These are phyloP conservation scores for Paratinospora sagittata DNA, from an alignment of 164 flowering plant species.

Conservation along the genomic window DNA sequence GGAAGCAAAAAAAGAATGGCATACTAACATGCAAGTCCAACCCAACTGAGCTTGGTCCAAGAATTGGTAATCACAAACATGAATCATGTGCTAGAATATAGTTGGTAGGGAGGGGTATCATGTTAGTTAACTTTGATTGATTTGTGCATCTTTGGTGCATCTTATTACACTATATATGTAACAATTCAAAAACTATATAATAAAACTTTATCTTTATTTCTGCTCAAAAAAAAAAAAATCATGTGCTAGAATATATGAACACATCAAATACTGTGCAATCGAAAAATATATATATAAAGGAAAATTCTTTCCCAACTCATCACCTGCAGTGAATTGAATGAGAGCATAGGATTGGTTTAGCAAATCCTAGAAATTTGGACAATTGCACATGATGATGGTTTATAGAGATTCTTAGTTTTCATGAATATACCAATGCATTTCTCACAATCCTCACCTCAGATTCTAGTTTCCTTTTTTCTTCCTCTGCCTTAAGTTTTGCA, in stretches of 20 bases:
- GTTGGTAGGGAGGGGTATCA: too few relatives aligned
- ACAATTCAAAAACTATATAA: too few relatives aligned
- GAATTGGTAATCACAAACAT: background rate
- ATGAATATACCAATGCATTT: background rate
- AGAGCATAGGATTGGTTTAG: background rate
- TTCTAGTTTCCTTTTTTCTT: constrained; percentile 65
- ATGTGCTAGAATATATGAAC: background rate
- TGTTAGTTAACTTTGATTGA: too few relatives aligned
- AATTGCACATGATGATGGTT: background rate
- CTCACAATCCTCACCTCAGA: constrained; percentile 58
- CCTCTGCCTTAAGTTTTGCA: constrained; percentile 75
- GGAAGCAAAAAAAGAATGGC: background rate
- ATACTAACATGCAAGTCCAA: background rate
- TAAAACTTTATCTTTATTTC: too few relatives aligned
- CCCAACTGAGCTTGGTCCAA: background rate
- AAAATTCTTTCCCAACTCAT: background rate
- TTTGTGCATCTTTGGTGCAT: too few relatives aligned
- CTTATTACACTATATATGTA: too few relatives aligned
- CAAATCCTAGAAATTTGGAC: background rate
- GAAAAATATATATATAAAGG: background rate
- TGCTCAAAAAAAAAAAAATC: too few relatives aligned
- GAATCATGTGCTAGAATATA: too few relatives aligned
- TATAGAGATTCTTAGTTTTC: background rate
- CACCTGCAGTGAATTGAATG: background rate
- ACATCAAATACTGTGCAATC: background rate